Percentiles rank a stretch among this genome's conserved stretches.
These are phyloP conservation scores for Strigomonas oncopelti DNA, from an alignment of 208 protist species.

Conservation along the genomic window DNA sequence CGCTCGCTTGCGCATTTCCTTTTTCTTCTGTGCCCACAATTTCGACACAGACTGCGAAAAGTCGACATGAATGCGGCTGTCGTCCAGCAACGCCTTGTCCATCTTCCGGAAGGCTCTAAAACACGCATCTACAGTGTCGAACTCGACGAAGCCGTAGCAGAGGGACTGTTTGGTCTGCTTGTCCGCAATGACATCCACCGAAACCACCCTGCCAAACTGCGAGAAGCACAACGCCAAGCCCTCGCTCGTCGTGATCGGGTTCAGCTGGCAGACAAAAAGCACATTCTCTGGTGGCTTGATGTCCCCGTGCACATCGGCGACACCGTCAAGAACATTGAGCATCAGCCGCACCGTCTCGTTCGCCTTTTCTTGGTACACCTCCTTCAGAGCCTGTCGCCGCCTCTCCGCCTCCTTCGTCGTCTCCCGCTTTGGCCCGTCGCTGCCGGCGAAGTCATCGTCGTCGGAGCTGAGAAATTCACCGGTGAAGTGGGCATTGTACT, in stretches of 20 bases:
- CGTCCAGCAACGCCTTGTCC: slow-evolving; percentile 98
- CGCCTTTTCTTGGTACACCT: slow-evolving; percentile 55
- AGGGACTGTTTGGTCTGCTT: slow-evolving; percentile 74
- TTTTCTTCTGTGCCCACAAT: slow-evolving; percentile 13
- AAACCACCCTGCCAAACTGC: slow-evolving; percentile 92
- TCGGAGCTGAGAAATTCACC: slow-evolving; percentile 72
- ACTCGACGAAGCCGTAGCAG: slow-evolving; percentile 99
- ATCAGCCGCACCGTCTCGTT: slow-evolving; percentile 81
- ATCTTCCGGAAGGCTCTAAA: slow-evolving; percentile 95
- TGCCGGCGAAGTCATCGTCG: slow-evolving; percentile 31
- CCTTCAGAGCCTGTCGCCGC: slow-evolving; percentile 15
- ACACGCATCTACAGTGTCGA: slow-evolving; percentile 87
- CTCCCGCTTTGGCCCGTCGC: background rate
- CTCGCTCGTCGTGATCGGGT: slow-evolving; percentile 92
- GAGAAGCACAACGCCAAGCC: slow-evolving; percentile 96
- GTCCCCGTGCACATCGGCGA: slow-evolving; percentile 89
- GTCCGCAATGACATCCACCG: slow-evolving; percentile 79
- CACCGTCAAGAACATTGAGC: slow-evolving; percentile 94
- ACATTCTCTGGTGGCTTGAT: slow-evolving; percentile 96
- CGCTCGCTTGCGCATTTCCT: background rate
- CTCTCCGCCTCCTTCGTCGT: slow-evolving; percentile 11
- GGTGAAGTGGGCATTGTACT: slow-evolving; percentile 67
- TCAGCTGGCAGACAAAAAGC: slow-evolving; percentile 99
- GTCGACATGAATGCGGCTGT: slow-evolving; percentile 97
- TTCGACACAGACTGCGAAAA: slow-evolving; percentile 96